A percentile compares a stretch with the other conserved stretches of the same genome.
Conservation (phyloP, 768 basidiomycete species). For the Pleurotus platypus region DNA sequence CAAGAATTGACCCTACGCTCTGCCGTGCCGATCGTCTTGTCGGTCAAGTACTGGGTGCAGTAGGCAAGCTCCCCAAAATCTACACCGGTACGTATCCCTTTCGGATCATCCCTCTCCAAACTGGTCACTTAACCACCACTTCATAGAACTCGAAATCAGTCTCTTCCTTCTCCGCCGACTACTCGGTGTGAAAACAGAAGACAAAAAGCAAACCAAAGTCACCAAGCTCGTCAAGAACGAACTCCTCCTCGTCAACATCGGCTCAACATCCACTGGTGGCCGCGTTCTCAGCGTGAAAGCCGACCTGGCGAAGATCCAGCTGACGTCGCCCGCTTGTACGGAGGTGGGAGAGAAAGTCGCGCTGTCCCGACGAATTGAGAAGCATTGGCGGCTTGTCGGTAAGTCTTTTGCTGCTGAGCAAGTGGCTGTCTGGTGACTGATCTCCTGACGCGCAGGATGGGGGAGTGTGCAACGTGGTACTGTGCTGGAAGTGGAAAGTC, state of each 20-base stretch:
- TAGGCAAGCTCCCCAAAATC: conserved; percentile 91
- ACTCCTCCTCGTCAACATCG: conserved; percentile 94
- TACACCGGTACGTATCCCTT: conserved; percentile 62
- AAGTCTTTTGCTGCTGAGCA: conserved; percentile 28
- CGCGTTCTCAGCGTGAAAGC: conserved; percentile 93
- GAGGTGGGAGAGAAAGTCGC: conserved; percentile 98
- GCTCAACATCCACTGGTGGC: conserved; percentile 95
- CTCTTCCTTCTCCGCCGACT: conserved; percentile 93
- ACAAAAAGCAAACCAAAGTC: conserved; percentile 98
- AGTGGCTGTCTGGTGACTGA: not conserved
- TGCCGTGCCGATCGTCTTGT: conserved; percentile 96
- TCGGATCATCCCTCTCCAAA: not conserved
- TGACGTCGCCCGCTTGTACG: conserved; percentile 94
- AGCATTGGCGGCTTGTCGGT: conserved; percentile 98
- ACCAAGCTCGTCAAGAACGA: conserved; percentile 90
- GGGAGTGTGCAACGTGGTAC: conserved; percentile 87
- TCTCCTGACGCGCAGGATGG: conserved; percentile 35
- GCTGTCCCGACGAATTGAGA: conserved; percentile 89
- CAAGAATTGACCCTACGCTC: conserved; percentile 92
- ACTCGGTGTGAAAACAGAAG: conserved; percentile 97
- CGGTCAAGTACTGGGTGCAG: conserved; percentile 93
- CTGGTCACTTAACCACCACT: not conserved
- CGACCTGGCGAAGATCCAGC: conserved; percentile 89
- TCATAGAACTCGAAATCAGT: conserved; percentile 81
- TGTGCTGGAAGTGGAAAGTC: conserved; percentile 67